phyloP scores from a whole-genome alignment of 208 protist genomes.

The Leishmania gerbilli region DNA sequence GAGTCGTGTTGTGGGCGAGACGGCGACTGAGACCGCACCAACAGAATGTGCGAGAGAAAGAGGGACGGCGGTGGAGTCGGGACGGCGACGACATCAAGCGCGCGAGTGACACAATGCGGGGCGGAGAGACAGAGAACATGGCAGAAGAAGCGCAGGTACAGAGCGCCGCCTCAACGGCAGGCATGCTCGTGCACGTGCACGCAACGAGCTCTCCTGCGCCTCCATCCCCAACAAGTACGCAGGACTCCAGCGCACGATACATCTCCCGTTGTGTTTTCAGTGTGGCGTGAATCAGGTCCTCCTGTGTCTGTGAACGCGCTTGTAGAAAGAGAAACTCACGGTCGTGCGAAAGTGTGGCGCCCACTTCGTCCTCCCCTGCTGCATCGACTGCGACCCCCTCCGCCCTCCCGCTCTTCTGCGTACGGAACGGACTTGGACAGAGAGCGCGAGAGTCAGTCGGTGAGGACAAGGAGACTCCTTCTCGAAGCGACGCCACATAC shows the following conservation, averaged over 20 bases:
- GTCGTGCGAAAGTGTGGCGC: not conserved
- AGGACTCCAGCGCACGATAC: not conserved
- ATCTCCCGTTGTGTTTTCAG: not conserved
- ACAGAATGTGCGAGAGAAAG: not conserved
- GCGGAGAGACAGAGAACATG: not conserved
- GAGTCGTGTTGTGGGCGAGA: not conserved
- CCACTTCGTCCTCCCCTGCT: too few relatives aligned
- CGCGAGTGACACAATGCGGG: not conserved
- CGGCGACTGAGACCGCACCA: not conserved
- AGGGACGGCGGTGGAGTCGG: not conserved
- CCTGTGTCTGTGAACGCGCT: not conserved
- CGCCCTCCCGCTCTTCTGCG: not conserved
- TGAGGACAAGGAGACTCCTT: not conserved
- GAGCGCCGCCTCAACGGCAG: not conserved
- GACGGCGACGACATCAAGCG: not conserved
- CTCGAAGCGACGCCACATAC: not conserved
- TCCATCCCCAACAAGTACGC: not conserved
- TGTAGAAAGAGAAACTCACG: not conserved
- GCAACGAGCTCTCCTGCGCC: not conserved
- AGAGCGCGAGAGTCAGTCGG: not conserved
- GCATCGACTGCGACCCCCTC: not conserved
- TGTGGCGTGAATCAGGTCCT: not conserved
- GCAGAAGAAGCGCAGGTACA: not conserved
- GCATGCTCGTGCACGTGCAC: not conserved
- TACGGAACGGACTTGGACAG: not conserved